phyloP scores from a whole-genome alignment of 306 rosid species.

The Trichosanthes cucumerina region DNA sequence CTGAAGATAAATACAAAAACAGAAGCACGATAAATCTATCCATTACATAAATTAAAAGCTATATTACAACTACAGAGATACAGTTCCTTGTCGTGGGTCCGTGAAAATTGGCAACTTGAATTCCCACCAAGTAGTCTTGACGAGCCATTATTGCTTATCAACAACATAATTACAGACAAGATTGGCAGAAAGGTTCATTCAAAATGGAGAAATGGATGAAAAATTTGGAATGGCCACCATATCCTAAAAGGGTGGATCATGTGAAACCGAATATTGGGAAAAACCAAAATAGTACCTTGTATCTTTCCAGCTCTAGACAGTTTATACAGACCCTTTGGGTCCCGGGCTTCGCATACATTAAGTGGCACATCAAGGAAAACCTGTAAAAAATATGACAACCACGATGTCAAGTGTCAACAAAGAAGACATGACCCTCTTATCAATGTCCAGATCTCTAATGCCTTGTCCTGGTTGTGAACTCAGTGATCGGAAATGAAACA shows the following conservation, averaged over 20 bases:
- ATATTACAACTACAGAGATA: neutral
- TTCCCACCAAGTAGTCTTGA: neutral
- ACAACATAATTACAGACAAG: neutral
- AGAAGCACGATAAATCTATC: neutral
- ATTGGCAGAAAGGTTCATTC: neutral
- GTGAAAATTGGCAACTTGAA: neutral
- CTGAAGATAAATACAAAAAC: conserved; percentile 30
- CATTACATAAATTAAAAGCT: neutral
- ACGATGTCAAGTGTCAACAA: neutral
- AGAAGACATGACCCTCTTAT: neutral
- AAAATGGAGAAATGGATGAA: neutral
- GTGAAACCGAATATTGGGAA: neutral
- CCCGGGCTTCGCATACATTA: conserved; percentile 74
- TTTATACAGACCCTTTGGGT: conserved; percentile 93
- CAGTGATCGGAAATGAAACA: neutral
- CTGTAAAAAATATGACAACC: conserved; percentile 30
- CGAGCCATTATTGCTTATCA: neutral
- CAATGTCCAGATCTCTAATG: neutral
- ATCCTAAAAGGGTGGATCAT: neutral
- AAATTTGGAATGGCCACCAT: neutral
- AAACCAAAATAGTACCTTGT: conserved; percentile 38
- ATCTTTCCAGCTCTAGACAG: conserved; percentile 94
- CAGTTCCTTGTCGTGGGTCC: neutral
- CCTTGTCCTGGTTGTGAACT: neutral
- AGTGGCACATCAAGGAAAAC: conserved; percentile 88